These are phyloP conservation scores for Lactuca saligna DNA, from an alignment of 129 eudicot genomes.

Conservation along the genomic window DNA sequence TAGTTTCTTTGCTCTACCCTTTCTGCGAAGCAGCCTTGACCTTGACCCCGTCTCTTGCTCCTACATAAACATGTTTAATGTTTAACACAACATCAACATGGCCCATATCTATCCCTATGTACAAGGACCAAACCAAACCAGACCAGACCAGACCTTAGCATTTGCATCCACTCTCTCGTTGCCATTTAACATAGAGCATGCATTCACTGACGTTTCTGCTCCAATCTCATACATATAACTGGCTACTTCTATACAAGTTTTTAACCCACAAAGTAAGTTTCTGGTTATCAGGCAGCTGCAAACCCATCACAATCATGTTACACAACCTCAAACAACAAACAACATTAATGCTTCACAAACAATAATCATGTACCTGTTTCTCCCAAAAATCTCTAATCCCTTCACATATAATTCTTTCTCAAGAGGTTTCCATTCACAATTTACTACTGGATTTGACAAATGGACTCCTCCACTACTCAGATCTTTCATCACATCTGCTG, in stretches of 20 bases:
- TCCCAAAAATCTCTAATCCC: constrained; percentile 94
- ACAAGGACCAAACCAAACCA: constrained; percentile 22
- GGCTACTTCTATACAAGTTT: constrained; percentile 86
- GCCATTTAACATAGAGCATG: constrained; percentile 48
- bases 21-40: constrained; percentile 76
- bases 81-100: neutral
- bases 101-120: too few species aligned
- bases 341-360: neutral
- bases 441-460: constrained; percentile 26
- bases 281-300: constrained; percentile 91
- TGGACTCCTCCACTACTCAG: constrained; percentile 13
- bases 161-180: constrained; percentile 51
- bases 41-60: constrained; percentile 53
- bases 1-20: constrained; percentile 73
- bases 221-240: constrained; percentile 67
- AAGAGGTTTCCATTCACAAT: constrained; percentile 72
- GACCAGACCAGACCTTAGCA: constrained; percentile 59
- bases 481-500: constrained; percentile 23
- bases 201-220: constrained; percentile 42
- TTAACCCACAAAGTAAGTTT: constrained; percentile 83
- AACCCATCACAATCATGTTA: neutral
- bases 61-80: constrained; percentile 32
- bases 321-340: too few species aligned
- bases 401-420: constrained; percentile 82
- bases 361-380: constrained; percentile 60